Conservation (phyloP, 2,329 filamentous ascomycete species). For the Epichloe elymi region DNA sequence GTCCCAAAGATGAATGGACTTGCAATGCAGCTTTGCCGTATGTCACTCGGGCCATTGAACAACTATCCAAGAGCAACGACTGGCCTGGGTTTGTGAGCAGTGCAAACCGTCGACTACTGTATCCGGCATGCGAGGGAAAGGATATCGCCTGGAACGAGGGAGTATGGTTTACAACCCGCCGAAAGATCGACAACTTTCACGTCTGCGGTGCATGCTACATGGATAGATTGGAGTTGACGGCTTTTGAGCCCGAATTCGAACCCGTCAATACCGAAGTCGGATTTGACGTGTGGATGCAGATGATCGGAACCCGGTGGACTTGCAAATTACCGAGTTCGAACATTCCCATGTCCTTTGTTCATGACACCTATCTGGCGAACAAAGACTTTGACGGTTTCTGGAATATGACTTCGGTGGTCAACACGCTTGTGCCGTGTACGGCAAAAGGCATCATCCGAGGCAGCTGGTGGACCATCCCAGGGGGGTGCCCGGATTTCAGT, state of each 20-base stretch:
- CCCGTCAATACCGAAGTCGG: slow-evolving; percentile 7
- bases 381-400: slow-evolving; percentile 17
- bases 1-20: slow-evolving; percentile 17
- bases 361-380: slow-evolving; percentile 13
- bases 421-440: slow-evolving; percentile 14
- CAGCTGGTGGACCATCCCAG: slow-evolving; percentile 21
- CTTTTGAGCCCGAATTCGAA: slow-evolving; percentile 17
- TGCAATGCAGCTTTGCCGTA: slow-evolving; percentile 19
- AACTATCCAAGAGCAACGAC: slow-evolving; percentile 11
- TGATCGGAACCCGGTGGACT: slow-evolving; percentile 10
- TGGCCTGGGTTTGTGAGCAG: slow-evolving; percentile 19
- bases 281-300: slow-evolving; percentile 13
- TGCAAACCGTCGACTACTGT: slow-evolving; percentile 10
- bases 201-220: slow-evolving; percentile 24
- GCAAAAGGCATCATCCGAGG: slow-evolving; percentile 16
- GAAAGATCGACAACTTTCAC: slow-evolving; percentile 13
- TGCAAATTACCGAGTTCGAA: slow-evolving; percentile 14
- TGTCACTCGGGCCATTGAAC: slow-evolving; percentile 9
- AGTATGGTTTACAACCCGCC: slow-evolving; percentile 16
- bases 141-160: slow-evolving; percentile 10
- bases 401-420: slow-evolving; percentile 12
- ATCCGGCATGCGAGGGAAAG: slow-evolving; percentile 18
- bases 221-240: slow-evolving; percentile 18
- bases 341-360: slow-evolving; percentile 13
- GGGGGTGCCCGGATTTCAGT: slow-evolving; percentile 12